Evolutionary conservation across 768 basidiomycete genomes (phyloP), one percentile per base, ranked within the genome.

Genomic region (Suillus subalutaceus): DNA sequence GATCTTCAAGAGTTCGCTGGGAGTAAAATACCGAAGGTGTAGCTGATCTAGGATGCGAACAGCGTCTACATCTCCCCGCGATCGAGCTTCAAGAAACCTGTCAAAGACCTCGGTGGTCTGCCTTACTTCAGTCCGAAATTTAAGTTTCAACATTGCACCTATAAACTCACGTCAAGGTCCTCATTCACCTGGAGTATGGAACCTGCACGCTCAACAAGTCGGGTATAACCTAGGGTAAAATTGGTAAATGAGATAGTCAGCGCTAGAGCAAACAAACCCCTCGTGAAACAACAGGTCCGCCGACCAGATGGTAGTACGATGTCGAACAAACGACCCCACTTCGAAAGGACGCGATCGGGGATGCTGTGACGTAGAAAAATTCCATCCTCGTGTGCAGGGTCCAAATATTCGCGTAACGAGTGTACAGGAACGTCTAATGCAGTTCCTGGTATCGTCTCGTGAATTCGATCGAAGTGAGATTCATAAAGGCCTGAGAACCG

Each of bases 311-410:
- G 90, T 12, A 84, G 73, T 13, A 92, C 90, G 56, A 94, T 92
- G 68, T 94, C 93, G 71, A 94, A 94, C 32, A 93, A 76, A 35
- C 88, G 81, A 4, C 91, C 92, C 90, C 92, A 93, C 77, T 89
- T 92, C 68, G 75, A 70, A 5, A 94, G 77, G 23, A 91, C 82
- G 63, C 84, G 87, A 62, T 89, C 86, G 3, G 90, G 84, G 13
- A 94, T 80, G 26, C 71, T 74, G 68, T 77, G 77, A 23, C 72
- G 73, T 41, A 74, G 67, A 62, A 71, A 38, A 41, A 58, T 60
- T 37, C 70, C 71, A 13, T 71, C 23, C 26, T 69, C 56, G 57
- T 65, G 56, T 12, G 32, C 40, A 53, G 23, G 23, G 60, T 71
- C 67, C 46, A 74, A 9, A 56, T 71, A 66, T 37, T 65, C 62